Percentiles rank a stretch among this genome's conserved stretches.
These are phyloP conservation scores for Phellinidium pouzarii DNA, from an alignment of 1,284 basidiomycete genomes.

Conservation along the genomic window DNA sequence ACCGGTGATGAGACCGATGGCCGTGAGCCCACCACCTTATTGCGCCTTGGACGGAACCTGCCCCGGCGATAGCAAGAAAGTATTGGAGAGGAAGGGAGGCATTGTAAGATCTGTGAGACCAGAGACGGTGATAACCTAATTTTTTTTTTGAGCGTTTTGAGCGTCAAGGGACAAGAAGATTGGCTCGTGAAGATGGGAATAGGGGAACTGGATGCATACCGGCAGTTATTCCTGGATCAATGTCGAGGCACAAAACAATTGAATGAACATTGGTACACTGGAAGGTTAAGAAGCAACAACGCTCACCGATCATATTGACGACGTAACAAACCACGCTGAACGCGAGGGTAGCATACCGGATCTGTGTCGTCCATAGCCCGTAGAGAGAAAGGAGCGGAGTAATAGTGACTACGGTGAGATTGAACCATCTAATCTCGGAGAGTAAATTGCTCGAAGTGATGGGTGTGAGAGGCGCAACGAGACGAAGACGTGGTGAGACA, in stretches of 20 bases:
- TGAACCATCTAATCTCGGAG: constrained; percentile 51
- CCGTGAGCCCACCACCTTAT: constrained; percentile 91
- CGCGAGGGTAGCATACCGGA: constrained; percentile 45
- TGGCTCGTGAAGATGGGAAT: neutral
- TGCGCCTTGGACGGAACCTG: constrained; percentile 85
- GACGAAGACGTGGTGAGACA: constrained; percentile 17
- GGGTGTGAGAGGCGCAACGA: constrained; percentile 39
- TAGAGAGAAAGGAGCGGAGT: constrained; percentile 64
- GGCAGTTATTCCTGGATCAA: constrained; percentile 45
- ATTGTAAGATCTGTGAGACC: constrained; percentile 87
- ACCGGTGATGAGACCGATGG: constrained; percentile 83
- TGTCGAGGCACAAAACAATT: constrained; percentile 12
- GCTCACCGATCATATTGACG: constrained; percentile 64
- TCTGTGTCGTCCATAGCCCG: constrained; percentile 48
- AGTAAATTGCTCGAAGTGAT: constrained; percentile 37
- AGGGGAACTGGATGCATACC: constrained; percentile 36
- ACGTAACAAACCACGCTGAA: constrained; percentile 67
- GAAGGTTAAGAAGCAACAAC: constrained; percentile 7
- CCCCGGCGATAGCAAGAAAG: constrained; percentile 70
- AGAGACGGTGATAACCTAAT: constrained; percentile 82
- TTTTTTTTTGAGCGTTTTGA: neutral
- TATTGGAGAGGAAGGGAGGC: constrained; percentile 72
- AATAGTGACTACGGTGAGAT: constrained; percentile 57
- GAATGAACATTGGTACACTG: constrained; percentile 18
- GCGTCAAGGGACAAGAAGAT: neutral